phyloP scores from a whole-genome alignment of 345 rosid species.

The Orychophragmus violaceus region DNA sequence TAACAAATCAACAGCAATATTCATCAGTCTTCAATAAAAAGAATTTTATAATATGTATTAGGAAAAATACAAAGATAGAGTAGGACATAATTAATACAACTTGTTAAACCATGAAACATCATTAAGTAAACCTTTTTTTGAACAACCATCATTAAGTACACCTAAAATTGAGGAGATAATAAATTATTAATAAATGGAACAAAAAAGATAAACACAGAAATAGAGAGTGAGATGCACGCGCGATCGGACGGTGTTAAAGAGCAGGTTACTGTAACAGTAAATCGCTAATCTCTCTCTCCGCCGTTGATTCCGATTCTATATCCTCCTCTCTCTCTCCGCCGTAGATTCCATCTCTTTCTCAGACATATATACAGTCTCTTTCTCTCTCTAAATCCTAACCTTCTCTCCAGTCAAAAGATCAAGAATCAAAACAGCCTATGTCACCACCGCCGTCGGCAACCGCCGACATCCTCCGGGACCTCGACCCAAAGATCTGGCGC shows the following conservation, averaged over 20 bases:
- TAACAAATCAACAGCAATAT: too few species aligned
- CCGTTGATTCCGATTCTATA: not conserved
- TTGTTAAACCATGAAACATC: not conserved
- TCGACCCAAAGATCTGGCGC: constrained; percentile 69
- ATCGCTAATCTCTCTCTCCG: not conserved
- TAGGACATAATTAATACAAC: not conserved
- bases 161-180: too few species aligned
- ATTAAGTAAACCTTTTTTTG: too few species aligned
- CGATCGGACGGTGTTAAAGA: constrained; percentile 12
- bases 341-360: not conserved
- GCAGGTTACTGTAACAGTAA: constrained; percentile 21
- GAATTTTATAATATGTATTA: too few species aligned
- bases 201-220: too few species aligned
- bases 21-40: too few species aligned
- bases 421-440: too few species aligned
- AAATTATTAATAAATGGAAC: too few species aligned
- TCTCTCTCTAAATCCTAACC: constrained; percentile 21
- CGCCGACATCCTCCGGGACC: constrained; percentile 29
- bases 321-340: constrained; percentile 14
- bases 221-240: not conserved
- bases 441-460: constrained; percentile 26
- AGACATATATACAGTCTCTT: not conserved
- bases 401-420: too few species aligned
- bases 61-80: not conserved
- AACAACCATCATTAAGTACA: too few species aligned